phyloP scores from a whole-genome alignment of 2,329 filamentous ascomycete species.

The Fusarium sp. region DNA sequence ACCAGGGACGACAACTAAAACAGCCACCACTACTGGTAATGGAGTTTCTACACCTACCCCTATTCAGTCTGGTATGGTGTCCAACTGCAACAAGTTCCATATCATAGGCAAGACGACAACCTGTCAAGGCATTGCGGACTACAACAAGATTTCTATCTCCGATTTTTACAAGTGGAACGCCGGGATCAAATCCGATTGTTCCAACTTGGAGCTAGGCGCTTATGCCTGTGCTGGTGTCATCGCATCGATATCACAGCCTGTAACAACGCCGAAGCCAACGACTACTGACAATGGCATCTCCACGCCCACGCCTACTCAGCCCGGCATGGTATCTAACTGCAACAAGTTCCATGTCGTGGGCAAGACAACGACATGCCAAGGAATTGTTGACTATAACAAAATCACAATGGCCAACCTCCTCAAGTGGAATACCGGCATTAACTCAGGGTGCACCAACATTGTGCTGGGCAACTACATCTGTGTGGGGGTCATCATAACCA shows the following conservation, averaged over 20 bases:
- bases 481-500: background rate
- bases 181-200: background rate
- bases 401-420: constrained; percentile 9
- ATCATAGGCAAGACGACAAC: background rate
- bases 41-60: background rate
- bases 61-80: constrained; percentile 4
- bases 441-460: background rate
- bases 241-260: background rate
- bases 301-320: background rate
- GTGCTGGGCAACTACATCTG: background rate
- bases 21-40: background rate
- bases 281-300: background rate
- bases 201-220: background rate
- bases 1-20: background rate
- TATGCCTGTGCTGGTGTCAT: background rate
- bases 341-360: background rate
- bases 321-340: background rate
- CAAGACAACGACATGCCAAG: background rate
- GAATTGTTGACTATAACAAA: background rate
- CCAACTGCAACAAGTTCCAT: constrained; percentile 15
- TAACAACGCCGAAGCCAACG: background rate
- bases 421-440: background rate
- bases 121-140: background rate
- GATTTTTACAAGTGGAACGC: constrained; percentile 15
- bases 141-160: background rate